Percentiles rank a stretch among this genome's conserved stretches.
Conservation (phyloP, 345 rosid species). For the Citrus maxima region DNA sequence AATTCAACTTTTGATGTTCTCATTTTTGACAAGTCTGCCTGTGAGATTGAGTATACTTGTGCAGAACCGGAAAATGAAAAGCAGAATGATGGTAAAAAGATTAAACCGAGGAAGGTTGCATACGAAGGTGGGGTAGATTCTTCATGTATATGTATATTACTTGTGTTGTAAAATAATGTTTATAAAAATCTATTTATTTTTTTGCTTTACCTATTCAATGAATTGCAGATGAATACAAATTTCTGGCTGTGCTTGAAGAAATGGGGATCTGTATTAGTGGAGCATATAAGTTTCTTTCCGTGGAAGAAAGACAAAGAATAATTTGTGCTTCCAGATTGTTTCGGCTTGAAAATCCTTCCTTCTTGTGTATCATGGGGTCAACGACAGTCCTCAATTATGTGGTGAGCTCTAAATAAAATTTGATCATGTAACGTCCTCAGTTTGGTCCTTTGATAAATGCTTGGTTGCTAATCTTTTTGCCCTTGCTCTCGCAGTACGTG, state of each 20-base stretch:
- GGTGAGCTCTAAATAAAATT: not conserved
- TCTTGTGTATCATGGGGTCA: slow-evolving; percentile 26
- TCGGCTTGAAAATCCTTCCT: slow-evolving; percentile 37
- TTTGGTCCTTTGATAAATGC: not conserved
- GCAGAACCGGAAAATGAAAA: not conserved
- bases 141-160: too few relatives aligned
- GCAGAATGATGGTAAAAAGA: not conserved
- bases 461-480: not conserved
- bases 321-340: slow-evolving; percentile 26
- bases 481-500: slow-evolving; percentile 9
- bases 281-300: not conserved
- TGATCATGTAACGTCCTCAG: not conserved
- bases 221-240: not conserved
- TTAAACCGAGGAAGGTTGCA: not conserved
- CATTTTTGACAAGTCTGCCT: slow-evolving; percentile 30
- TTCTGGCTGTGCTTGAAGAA: not conserved
- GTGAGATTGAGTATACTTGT: slow-evolving; percentile 21
- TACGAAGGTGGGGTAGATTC: not conserved
- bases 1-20: slow-evolving; percentile 31
- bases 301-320: slow-evolving; percentile 30
- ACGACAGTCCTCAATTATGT: not conserved
- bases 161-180: not conserved
- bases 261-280: slow-evolving; percentile 11
- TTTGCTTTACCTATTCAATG: not conserved
- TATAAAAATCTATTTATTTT: too few relatives aligned